Percentiles rank a stretch among this genome's conserved stretches.
phyloP scores from a whole-genome alignment of 176 grass and related monocot species.

The Rhynchospora pubera region DNA sequence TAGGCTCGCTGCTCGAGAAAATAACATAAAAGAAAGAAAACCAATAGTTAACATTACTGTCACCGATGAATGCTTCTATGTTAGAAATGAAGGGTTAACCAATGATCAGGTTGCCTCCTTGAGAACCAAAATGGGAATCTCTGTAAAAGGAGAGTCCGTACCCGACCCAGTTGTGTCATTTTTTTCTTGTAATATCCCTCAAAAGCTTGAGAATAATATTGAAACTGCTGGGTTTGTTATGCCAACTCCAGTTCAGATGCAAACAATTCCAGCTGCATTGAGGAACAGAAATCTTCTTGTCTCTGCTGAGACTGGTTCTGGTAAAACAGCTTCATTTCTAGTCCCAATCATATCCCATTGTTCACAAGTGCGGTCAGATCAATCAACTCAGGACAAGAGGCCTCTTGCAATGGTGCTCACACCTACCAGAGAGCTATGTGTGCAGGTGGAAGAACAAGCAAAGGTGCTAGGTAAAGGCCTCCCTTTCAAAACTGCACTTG shows the following conservation, averaged over 20 bases:
- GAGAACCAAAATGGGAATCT: slow-evolving; percentile 77
- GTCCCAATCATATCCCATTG: slow-evolving; percentile 70
- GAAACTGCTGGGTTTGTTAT: slow-evolving; percentile 67
- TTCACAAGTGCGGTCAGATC: slow-evolving; percentile 17
- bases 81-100: slow-evolving; percentile 41
- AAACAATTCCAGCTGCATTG: slow-evolving; percentile 81
- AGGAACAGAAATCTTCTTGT: slow-evolving; percentile 71
- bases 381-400: slow-evolving; percentile 19
- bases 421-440: slow-evolving; percentile 79
- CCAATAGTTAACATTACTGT: slow-evolving; percentile 45
- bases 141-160: slow-evolving; percentile 44
- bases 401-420: slow-evolving; percentile 73
- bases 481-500: slow-evolving; percentile 86
- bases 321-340: slow-evolving; percentile 87
- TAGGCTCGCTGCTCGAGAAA: slow-evolving; percentile 30
- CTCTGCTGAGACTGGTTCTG: slow-evolving; percentile 73
- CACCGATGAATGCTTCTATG: slow-evolving; percentile 67
- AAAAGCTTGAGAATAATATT: slow-evolving; percentile 76
- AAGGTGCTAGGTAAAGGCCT: slow-evolving; percentile 79
- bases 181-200: slow-evolving; percentile 61
- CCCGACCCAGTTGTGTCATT: slow-evolving; percentile 71
- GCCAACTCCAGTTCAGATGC: slow-evolving; percentile 89
- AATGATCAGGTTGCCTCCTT: slow-evolving; percentile 39
- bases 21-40: slow-evolving; percentile 24
- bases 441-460: slow-evolving; percentile 90